Base-by-base conservation (phyloP, 352 stramenopile genomes). In the Blastocystis sp. region DNA sequence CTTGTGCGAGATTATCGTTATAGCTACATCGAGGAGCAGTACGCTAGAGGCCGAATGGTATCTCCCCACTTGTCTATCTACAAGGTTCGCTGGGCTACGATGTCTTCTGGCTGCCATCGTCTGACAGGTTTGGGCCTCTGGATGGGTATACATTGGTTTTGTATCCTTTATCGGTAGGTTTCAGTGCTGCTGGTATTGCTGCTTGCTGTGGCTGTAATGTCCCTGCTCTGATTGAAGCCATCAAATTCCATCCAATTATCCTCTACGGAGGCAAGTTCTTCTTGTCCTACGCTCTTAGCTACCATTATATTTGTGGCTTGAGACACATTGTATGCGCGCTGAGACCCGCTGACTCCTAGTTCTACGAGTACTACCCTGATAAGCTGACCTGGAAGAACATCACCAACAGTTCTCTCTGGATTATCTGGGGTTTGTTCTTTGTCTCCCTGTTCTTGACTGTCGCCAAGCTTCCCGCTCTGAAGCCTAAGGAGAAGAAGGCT, bases 51-150 rank as follows among this genome's bases (percentile, higher is more conserved):
- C 63, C 75, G 77, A 88, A 79, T 88, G 62, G 77, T 88, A 20
- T 76, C 77, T 88, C 77, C 77, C 37, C 77, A 88, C 55, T 47
- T 88, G 75, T 88, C 77, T n/a, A 88, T 88, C 55, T 88, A 88
- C 77, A 88, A 88, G 66, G 29, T 79, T 69, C 77, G 66, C 53
- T 88, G 77, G 77, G 77, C 77, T 79, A 88, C 77, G 20, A 39
- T 56, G 34, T 88, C 77, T 64, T 88, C 77, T 9, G 77, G 77
- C 76, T 88, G 77, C 77, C 77, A 88, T 37, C 77, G 77, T 88
- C 26, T 88, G 8, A 88, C 77, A 7, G 77, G 77, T 76, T 69
- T 88, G 1, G 77, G 77, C 76, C 63, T 88, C 11, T 88, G 77
- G 77, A 45, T 77, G 29, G 77, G 77, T 88, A 77, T 29, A 47